phyloP scores from a whole-genome alignment of 768 basidiomycete species.

The Termitomyces sp. region DNA sequence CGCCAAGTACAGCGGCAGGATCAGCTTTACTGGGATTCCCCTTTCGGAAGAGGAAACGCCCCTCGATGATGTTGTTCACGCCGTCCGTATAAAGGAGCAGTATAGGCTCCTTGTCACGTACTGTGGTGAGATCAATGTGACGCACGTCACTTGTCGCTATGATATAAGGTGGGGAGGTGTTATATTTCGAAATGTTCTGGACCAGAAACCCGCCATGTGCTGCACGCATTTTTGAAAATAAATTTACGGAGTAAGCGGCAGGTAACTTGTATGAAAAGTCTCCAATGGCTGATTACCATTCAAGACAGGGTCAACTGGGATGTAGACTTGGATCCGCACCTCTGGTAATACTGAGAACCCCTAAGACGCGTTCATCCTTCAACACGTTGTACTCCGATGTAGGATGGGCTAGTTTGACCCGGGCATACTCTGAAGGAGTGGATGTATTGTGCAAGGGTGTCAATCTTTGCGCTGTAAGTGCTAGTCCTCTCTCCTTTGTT shows the following conservation, averaged over 20 bases:
- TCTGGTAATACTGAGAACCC: conserved; percentile 10
- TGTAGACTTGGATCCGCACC: not conserved
- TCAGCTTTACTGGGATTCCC: conserved; percentile 4
- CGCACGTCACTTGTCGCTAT: conserved; percentile 4
- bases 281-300: conserved; percentile 7
- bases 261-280: conserved; percentile 12
- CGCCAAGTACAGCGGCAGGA: conserved; percentile 9
- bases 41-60: conserved; percentile 11
- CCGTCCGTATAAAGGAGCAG: conserved; percentile 12
- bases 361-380: conserved; percentile 6
- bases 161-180: conserved; percentile 11
- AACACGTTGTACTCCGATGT: conserved; percentile 7
- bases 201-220: not conserved
- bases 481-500: not conserved
- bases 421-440: conserved; percentile 9
- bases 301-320: not conserved
- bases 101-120: conserved; percentile 1
- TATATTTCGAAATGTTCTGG: conserved; percentile 5
- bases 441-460: conserved; percentile 7
- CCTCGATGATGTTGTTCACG: conserved; percentile 10
- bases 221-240: conserved; percentile 8
- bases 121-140: conserved; percentile 7
- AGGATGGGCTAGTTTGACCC: conserved; percentile 9
- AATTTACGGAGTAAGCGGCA: conserved; percentile 1
- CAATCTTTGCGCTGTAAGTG: conserved; percentile 1